Percentiles rank a stretch among this genome's conserved stretches.
These are phyloP conservation scores for Clohesyomyces aquaticus DNA, from an alignment of 495 filamentous ascomycete genomes.

Conservation along the genomic window DNA sequence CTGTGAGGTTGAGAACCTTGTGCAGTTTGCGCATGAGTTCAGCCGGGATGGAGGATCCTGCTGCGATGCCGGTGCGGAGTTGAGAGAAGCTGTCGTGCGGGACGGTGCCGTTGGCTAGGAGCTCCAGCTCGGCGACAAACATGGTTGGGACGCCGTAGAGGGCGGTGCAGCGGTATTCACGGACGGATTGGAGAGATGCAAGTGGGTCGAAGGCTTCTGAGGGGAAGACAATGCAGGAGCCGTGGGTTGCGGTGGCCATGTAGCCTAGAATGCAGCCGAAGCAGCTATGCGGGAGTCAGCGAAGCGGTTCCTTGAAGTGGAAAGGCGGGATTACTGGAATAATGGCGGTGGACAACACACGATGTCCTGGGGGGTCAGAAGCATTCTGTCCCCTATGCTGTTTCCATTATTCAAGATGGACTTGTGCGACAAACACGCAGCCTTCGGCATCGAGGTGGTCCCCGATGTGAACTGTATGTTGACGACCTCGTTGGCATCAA, in stretches of 20 bases:
- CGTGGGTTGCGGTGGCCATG: constrained; percentile 92
- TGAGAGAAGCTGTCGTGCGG: constrained; percentile 64
- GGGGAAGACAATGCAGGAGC: constrained; percentile 79
- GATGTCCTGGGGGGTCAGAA: constrained; percentile 69
- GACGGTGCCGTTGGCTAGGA: constrained; percentile 52
- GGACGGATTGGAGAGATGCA: constrained; percentile 70
- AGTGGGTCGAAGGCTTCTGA: constrained; percentile 82
- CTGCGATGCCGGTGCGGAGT: constrained; percentile 88
- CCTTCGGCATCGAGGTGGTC: constrained; percentile 88
- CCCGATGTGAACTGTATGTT: constrained; percentile 98
- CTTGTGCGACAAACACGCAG: constrained; percentile 82
- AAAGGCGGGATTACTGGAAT: constrained; percentile 61
- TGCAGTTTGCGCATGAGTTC: constrained; percentile 84
- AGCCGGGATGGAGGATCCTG: constrained; percentile 79
- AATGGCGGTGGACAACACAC: constrained; percentile 86
- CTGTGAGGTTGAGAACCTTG: constrained; percentile 72
- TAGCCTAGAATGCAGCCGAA: constrained; percentile 91
- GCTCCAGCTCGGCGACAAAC: constrained; percentile 85
- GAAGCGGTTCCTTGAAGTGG: neutral
- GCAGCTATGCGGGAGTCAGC: constrained; percentile 52
- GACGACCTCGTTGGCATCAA: constrained; percentile 72
- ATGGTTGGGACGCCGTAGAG: constrained; percentile 95
- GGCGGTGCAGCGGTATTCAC: constrained; percentile 77
- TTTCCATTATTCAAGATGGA: constrained; percentile 89
- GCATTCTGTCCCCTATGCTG: constrained; percentile 81